A percentile compares a stretch with the other conserved stretches of the same genome.
These are phyloP conservation scores for Fusarium longipes DNA, from an alignment of 2,329 filamentous ascomycete species.

Conservation along the genomic window DNA sequence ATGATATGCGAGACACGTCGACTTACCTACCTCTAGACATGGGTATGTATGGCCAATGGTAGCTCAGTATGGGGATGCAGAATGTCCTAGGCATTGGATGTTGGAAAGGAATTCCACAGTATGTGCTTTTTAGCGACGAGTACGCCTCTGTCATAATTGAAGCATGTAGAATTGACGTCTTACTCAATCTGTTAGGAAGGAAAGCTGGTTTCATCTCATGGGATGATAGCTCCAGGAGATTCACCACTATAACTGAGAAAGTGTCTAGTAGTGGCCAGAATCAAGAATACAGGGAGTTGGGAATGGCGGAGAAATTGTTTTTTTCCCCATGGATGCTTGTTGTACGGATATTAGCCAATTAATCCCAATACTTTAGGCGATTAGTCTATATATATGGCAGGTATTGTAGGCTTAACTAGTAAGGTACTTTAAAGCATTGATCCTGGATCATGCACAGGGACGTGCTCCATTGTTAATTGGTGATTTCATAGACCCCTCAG, in stretches of 20 bases:
- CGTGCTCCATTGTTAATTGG: conserved; percentile 25
- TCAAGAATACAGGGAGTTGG: neutral
- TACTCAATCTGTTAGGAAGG: neutral
- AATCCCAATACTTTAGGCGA: neutral
- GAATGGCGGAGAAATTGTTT: neutral
- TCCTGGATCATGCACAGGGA: conserved; percentile 1
- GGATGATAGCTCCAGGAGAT: no score
- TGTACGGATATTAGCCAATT: neutral
- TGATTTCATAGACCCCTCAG: conserved; percentile 13
- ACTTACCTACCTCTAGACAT: conserved; percentile 21
- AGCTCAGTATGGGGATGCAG: neutral
- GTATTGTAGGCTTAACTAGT: neutral
- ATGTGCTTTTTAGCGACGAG: neutral
- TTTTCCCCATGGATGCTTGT: no score
- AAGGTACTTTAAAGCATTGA: conserved; percentile 12
- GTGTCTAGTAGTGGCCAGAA: no score
- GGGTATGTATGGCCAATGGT: conserved; percentile 5
- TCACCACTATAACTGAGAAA: no score
- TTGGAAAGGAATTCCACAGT: neutral
- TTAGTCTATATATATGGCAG: neutral
- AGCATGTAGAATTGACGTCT: neutral
- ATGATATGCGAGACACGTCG: conserved; percentile 50
- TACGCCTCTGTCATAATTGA: neutral
- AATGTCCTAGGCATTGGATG: neutral
- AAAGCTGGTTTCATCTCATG: neutral